Evolutionary conservation across 306 rosid species (phyloP).

Genomic region (Clitoria ternatea): DNA sequence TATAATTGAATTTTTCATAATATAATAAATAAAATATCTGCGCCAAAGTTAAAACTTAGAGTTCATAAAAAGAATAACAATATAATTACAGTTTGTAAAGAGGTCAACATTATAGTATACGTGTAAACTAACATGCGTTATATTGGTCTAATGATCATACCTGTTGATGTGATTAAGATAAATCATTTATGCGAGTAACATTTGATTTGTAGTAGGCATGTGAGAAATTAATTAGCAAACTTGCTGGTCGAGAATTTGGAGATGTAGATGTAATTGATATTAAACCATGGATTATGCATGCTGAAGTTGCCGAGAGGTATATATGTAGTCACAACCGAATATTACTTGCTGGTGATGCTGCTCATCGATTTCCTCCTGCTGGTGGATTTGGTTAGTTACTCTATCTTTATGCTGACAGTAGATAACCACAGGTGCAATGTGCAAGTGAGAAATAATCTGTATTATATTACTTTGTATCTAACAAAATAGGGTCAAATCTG

Average conservation of each 20-base stretch:
- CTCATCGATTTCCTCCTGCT: constrained; percentile 97
- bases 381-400: constrained; percentile 93
- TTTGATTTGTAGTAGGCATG: constrained; percentile 55
- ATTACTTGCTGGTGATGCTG: constrained; percentile 93
- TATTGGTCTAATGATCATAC: neutral
- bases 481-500: neutral
- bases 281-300: constrained; percentile 97
- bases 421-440: constrained; percentile 2
- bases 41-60: constrained; percentile 6
- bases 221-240: constrained; percentile 65
- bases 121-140: neutral
- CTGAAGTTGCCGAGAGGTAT: constrained; percentile 93
- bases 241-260: constrained; percentile 72
- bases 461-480: neutral
- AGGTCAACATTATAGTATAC: neutral
- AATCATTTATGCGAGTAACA: neutral
- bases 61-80: too few relatives aligned
- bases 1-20: constrained; percentile 7
- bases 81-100: too few relatives aligned
- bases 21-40: constrained; percentile 4
- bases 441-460: neutral
- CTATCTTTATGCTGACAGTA: constrained; percentile 17
- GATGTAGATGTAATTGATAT: constrained; percentile 72
- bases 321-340: constrained; percentile 48
- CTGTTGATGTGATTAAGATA: constrained; percentile 6